Conservation (phyloP, 2,329 filamentous ascomycete species). For the Alternaria infectoria region DNA sequence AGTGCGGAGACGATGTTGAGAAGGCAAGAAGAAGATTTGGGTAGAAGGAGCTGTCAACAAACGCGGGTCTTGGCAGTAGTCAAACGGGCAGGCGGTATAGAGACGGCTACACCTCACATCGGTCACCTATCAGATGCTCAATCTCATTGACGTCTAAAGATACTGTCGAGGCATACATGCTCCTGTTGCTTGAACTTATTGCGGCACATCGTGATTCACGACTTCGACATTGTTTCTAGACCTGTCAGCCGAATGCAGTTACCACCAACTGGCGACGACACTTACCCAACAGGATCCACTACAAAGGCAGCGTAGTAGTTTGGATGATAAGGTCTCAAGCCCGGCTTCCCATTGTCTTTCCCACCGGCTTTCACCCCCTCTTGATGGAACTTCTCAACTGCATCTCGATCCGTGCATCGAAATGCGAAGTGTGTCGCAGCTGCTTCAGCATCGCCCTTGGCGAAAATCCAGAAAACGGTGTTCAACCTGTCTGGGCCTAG, state of each 20-base stretch:
- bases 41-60: not conserved
- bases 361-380: conserved; percentile 33
- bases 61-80: not conserved
- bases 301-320: conserved; percentile 40
- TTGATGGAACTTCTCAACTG: conserved; percentile 29
- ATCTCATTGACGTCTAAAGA: not conserved
- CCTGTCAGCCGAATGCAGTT: not conserved
- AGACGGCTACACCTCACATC: not conserved
- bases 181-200: not conserved
- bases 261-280: not conserved
- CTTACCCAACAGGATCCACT: conserved; percentile 35
- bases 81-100: not conserved
- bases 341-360: conserved; percentile 33
- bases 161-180: not conserved
- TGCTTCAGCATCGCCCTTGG: conserved; percentile 6
- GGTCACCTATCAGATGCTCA: not conserved
- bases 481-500: conserved; percentile 19
- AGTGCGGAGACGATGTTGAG: not conserved
- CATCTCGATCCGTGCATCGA: conserved; percentile 17
- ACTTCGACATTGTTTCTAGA: conserved; percentile 32
- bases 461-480: conserved; percentile 24
- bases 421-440: conserved; percentile 29
- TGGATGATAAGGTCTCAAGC: conserved; percentile 30
- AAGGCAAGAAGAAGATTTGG: not conserved
- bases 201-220: conserved; percentile 19